Conservation (phyloP, 495 filamentous ascomycete species). For the Hypoxylon lenormandii region DNA sequence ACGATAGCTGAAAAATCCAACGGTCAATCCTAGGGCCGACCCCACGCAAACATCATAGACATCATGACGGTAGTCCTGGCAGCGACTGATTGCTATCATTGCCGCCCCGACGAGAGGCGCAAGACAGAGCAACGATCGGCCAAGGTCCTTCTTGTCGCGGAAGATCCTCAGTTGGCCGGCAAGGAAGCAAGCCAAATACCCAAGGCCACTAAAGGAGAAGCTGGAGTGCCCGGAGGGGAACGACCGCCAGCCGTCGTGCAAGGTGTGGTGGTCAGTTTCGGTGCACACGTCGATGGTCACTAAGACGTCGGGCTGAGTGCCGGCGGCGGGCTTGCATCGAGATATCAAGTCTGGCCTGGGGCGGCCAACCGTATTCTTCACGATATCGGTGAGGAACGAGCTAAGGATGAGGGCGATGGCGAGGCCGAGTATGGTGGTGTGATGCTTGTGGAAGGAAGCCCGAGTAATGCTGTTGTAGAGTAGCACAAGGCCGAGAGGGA, state of each 20-base stretch:
- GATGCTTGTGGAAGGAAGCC: slow-evolving; percentile 79
- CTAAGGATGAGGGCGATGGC: slow-evolving; percentile 80
- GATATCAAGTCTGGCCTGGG: slow-evolving; percentile 90
- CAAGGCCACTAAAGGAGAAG: slow-evolving; percentile 86
- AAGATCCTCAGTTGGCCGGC: slow-evolving; percentile 83
- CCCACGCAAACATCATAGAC: slow-evolving; percentile 89
- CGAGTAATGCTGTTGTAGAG: slow-evolving; percentile 71
- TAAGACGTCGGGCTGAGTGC: slow-evolving; percentile 73
- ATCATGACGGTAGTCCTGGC: slow-evolving; percentile 95
- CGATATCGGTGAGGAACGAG: slow-evolving; percentile 84
- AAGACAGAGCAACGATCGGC: slow-evolving; percentile 72
- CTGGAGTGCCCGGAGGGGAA: slow-evolving; percentile 91
- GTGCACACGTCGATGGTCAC: slow-evolving; percentile 85
- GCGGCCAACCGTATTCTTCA: slow-evolving; percentile 92
- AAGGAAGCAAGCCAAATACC: slow-evolving; percentile 82
- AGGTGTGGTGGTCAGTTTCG: slow-evolving; percentile 75
- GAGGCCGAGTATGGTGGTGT: slow-evolving; percentile 85
- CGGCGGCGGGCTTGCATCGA: slow-evolving; percentile 79
- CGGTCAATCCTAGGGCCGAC: slow-evolving; percentile 74
- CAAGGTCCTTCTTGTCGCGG: slow-evolving; percentile 75
- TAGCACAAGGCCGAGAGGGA: slow-evolving; percentile 75
- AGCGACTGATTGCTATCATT: slow-evolving; percentile 88
- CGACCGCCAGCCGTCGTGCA: slow-evolving; percentile 93
- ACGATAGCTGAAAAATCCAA: slow-evolving; percentile 86
- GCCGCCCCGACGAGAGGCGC: slow-evolving; percentile 81